Evolutionary conservation across 2,329 filamentous ascomycete species (phyloP), one percentile per base, ranked within the genome.

Genomic region (Epichloe elymi): DNA sequence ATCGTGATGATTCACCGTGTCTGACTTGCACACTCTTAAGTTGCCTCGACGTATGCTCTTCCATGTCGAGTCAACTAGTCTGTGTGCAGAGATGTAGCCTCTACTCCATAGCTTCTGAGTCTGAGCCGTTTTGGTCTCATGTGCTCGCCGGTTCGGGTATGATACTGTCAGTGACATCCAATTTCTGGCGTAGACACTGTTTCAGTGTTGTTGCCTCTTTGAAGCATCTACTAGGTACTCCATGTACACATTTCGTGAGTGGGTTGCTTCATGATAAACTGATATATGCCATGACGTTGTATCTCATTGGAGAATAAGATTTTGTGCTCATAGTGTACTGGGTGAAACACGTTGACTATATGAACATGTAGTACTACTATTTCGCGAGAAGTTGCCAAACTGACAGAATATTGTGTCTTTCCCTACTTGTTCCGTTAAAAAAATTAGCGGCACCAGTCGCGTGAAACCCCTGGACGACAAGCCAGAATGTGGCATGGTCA

Each of bases 41-140:
- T 93, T 95, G 87, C 79, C 88, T 89, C 79, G 78, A 81, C 72
- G 70, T 36, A 67, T 74, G 65, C 75, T 79, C 72, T 72, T 77
- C 85, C 79, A 79, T 91, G 83, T 82, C 80, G 80, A 89, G 87
- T 82, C 85, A 83, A 93, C 90, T 83, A 93, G 89, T 95, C 89
- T 86, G 81, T 83, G 85, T 94, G 89, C 89, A 87, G 75, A 95
- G 76, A 95, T 78, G 53, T 70, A 79, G 61, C 66, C 70, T 68
- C 68, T 65, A 59, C 60, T 63, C 63, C 17, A 59, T 59, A 66
- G 69, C 68, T 15, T 35, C 64, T 67, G 69, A 67, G 63, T 61
- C 54, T 58, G 60, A 57, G 60, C 68, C 78, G 78, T 80, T 73
- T 79, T 80, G 78, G 68, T 56, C 60, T 51, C 40, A n/a, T 55